Conservation (phyloP, 306 rosid species). For the Sicyos edulis region DNA sequence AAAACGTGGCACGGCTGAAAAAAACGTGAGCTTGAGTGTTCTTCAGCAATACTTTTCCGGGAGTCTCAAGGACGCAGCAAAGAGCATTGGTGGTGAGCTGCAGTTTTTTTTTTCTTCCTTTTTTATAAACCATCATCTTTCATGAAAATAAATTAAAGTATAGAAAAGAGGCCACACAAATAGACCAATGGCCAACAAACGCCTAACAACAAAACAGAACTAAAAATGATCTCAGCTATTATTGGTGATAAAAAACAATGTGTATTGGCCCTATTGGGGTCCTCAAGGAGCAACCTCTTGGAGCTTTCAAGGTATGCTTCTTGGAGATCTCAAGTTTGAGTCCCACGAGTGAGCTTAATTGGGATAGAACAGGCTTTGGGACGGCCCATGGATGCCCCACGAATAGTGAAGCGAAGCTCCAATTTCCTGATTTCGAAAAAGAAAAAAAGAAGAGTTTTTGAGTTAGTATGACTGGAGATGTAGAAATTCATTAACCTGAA, state of each 20-base stretch:
- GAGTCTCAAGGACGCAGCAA: constrained; percentile 92
- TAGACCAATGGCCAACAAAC: not conserved
- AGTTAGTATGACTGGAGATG: not conserved
- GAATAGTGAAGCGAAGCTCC: too few species aligned
- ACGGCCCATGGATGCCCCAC: too few species aligned
- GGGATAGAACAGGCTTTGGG: too few species aligned
- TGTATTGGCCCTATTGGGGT: not conserved
- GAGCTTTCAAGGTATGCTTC: too few species aligned
- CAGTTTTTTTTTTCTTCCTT: not conserved
- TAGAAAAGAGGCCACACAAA: not conserved
- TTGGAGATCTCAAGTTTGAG: too few species aligned
- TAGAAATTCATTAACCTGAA: not conserved
- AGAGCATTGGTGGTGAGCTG: constrained; percentile 71
- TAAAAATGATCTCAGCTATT: not conserved
- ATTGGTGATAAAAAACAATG: not conserved
- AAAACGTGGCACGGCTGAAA: constrained; percentile 54
- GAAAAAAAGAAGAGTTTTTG: not conserved
- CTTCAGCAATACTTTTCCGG: constrained; percentile 88
- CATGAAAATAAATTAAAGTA: not conserved
- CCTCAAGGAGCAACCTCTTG: too few species aligned
- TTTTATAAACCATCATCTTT: not conserved
- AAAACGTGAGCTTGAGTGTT: constrained; percentile 74
- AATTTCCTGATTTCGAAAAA: too few species aligned
- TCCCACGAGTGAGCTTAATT: too few species aligned
- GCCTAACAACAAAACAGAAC: not conserved